Conservation (phyloP, 176 grass and related monocot genomes). For the Aegilops tauschii region DNA sequence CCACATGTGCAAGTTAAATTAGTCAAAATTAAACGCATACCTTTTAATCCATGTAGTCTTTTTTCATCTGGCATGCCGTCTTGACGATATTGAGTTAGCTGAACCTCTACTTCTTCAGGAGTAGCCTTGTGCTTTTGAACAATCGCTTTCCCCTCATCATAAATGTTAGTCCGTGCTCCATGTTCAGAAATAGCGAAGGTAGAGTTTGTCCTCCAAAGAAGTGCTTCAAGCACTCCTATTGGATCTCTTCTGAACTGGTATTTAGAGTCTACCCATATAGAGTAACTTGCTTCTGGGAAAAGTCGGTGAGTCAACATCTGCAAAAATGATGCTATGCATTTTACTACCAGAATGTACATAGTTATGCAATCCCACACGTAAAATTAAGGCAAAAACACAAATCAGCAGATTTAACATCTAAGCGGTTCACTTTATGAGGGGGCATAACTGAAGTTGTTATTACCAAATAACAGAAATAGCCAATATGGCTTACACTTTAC, state of each 20-base stretch:
- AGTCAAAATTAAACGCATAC: conserved; percentile 22
- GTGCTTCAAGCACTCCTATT: conserved; percentile 70
- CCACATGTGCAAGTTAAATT: not conserved
- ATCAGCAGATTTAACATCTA: not conserved
- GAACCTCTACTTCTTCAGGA: conserved; percentile 87
- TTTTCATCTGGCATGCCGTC: conserved; percentile 70
- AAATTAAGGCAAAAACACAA: conserved; percentile 1
- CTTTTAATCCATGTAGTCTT: conserved; percentile 54
- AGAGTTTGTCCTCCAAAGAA: conserved; percentile 89
- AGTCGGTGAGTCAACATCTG: conserved; percentile 95
- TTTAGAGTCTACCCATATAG: conserved; percentile 99
- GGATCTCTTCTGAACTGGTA: conserved; percentile 95
- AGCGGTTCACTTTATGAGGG: not conserved
- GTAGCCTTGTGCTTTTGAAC: conserved; percentile 90
- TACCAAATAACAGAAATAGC: conserved; percentile 6
- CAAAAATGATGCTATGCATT: conserved; percentile 7
- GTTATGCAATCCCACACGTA: not conserved
- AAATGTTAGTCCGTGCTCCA: conserved; percentile 81
- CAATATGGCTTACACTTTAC: not conserved
- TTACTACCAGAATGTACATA: conserved; percentile 14
- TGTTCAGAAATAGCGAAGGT: conserved; percentile 94
- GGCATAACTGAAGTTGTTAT: not conserved
- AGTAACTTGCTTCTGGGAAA: conserved; percentile 85
- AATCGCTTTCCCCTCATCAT: conserved; percentile 84
- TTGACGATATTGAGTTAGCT: conserved; percentile 65